These are phyloP conservation scores for Colletotrichum liriopes DNA, from an alignment of 2,329 filamentous ascomycete genomes.

Conservation along the genomic window DNA sequence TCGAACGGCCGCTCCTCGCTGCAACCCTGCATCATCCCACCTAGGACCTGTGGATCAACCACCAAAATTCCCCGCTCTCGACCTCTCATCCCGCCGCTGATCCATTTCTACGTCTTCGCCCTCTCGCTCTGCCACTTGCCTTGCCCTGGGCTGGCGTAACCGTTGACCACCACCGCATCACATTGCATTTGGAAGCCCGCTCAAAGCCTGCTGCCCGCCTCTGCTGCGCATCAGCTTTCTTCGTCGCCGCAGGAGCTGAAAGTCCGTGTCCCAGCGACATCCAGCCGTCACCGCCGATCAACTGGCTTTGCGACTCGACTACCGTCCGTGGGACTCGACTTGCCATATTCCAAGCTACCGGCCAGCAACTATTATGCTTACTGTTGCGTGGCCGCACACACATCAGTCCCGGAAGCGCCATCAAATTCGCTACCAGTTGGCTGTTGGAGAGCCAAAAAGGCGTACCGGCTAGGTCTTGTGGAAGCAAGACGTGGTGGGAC, in stretches of 20 bases:
- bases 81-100: constrained; percentile 41
- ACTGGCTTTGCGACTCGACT: constrained; percentile 14
- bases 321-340: constrained; percentile 15
- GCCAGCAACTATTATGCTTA: constrained; percentile 35
- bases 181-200: constrained; percentile 16
- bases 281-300: constrained; percentile 11
- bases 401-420: constrained; percentile 17
- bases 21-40: constrained; percentile 44
- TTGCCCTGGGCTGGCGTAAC: constrained; percentile 30
- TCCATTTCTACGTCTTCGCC: constrained; percentile 30
- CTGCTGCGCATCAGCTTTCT: constrained; percentile 8
- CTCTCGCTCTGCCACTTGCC: constrained; percentile 21
- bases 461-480: constrained; percentile 30
- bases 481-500: constrained; percentile 38
- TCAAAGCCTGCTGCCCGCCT: constrained; percentile 15
- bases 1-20: constrained; percentile 32
- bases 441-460: constrained; percentile 11
- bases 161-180: constrained; percentile 25
- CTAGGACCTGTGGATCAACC: constrained; percentile 40
- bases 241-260: constrained; percentile 4
- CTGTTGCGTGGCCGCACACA: constrained; percentile 35
- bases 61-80: constrained; percentile 42
- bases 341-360: constrained; percentile 17
- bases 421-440: constrained; percentile 5
- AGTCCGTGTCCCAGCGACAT: constrained; percentile 7